Percentiles rank a stretch among this genome's conserved stretches.
Evolutionary conservation across 75 land plant genomes (phyloP).

Genomic region (Sequoia sempervirens): DNA sequence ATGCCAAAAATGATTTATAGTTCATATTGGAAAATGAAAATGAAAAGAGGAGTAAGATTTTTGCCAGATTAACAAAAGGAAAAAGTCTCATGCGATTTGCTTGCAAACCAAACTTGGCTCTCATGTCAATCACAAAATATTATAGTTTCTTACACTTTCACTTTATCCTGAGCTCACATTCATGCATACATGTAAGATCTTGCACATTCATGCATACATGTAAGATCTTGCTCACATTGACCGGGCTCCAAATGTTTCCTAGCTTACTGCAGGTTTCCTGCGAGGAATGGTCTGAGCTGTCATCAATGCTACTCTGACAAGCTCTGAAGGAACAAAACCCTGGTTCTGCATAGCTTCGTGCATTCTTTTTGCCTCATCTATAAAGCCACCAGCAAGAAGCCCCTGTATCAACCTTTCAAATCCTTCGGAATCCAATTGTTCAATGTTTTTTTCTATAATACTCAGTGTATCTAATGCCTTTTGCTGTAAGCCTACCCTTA

Average conservation of each 20-base stretch:
- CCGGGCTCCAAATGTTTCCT: background rate
- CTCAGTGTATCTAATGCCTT: slow-evolving; percentile 46
- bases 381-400: slow-evolving; percentile 41
- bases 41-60: background rate
- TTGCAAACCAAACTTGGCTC: background rate
- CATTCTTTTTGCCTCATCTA: slow-evolving; percentile 38
- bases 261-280: background rate
- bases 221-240: background rate
- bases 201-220: background rate
- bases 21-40: background rate
- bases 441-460: slow-evolving; percentile 36
- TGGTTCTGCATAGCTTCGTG: slow-evolving; percentile 38
- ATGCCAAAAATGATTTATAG: background rate
- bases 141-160: background rate
- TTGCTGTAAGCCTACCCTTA: slow-evolving; percentile 37
- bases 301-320: slow-evolving; percentile 21
- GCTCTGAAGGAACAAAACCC: slow-evolving; percentile 41
- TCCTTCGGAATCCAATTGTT: slow-evolving; percentile 27
- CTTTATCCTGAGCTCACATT: background rate
- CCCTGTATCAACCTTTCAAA: slow-evolving; percentile 52
- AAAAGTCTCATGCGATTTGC: background rate
- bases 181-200: background rate
- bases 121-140: background rate
- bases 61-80: background rate
- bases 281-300: slow-evolving; percentile 13